A percentile compares a stretch with the other conserved stretches of the same genome.
Evolutionary conservation across 192 early-diverging fungal species (phyloP).

Genomic region (Entomortierella beljakovae): DNA sequence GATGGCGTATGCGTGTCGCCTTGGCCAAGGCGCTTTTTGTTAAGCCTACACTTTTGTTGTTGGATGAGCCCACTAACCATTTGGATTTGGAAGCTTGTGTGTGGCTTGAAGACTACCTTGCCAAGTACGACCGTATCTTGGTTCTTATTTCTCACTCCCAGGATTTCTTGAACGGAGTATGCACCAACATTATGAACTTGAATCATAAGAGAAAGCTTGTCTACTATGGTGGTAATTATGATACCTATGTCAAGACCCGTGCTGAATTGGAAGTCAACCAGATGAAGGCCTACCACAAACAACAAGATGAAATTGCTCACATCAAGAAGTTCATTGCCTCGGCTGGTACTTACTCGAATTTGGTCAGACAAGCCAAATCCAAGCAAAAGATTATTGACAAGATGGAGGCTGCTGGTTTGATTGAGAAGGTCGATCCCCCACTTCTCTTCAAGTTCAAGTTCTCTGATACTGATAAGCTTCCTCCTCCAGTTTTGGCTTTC

Average conservation of each 20-base stretch:
- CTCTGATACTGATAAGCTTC: constrained; percentile 86
- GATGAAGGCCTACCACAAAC: constrained; percentile 98
- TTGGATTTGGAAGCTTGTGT: constrained; percentile 95
- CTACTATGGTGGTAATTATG: constrained; percentile 99
- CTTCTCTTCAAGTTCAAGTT: constrained; percentile 90
- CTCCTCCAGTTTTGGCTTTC: constrained; percentile 97
- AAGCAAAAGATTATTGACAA: constrained; percentile 99
- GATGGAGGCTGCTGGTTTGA: constrained; percentile 98
- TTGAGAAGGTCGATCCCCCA: constrained; percentile 91
- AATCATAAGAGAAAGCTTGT: constrained; percentile 88
- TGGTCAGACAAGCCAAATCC: constrained; percentile 95
- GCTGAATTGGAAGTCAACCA: constrained; percentile 97
- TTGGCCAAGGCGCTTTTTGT: constrained; percentile 96
- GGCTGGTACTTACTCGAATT: constrained; percentile 99
- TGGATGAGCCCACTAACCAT: constrained; percentile 95
- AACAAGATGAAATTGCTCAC: constrained; percentile 98
- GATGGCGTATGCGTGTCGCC: constrained; percentile 99
- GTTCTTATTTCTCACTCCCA: constrained; percentile 94
- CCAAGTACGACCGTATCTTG: constrained; percentile 83
- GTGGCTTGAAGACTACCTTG: constrained; percentile 97
- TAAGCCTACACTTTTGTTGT: constrained; percentile 88
- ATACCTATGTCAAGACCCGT: constrained; percentile 95
- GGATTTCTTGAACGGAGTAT: constrained; percentile 95
- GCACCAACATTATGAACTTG: constrained; percentile 95
- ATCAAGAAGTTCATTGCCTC: constrained; percentile 99